Percentiles rank a stretch among this genome's conserved stretches.
Conservation (phyloP, 305 asterid species). For the Solanum aculeatissimum region DNA sequence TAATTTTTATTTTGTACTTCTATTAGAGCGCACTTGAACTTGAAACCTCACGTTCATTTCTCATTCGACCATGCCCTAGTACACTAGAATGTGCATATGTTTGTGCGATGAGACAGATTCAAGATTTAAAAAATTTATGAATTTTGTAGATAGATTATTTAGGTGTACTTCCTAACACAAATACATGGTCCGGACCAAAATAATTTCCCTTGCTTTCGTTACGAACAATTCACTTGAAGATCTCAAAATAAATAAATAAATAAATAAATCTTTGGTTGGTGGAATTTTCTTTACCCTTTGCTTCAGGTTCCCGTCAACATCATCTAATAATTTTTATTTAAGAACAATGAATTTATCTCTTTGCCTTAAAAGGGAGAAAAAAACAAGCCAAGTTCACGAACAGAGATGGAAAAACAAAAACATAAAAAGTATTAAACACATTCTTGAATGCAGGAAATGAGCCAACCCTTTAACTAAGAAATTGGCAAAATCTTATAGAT, state of each 20-base stretch:
- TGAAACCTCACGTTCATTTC: neutral
- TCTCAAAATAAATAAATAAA: neutral
- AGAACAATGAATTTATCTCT: neutral
- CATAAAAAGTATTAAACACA: neutral
- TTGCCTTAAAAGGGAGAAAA: neutral
- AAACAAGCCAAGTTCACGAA: neutral
- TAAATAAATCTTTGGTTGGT: neutral
- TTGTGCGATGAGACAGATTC: neutral
- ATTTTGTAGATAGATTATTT: neutral
- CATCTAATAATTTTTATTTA: neutral
- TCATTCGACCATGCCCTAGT: neutral
- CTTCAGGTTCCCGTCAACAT: neutral
- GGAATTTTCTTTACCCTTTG: neutral
- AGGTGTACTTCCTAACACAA: neutral
- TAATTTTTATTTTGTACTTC: neutral
- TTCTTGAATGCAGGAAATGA: neutral
- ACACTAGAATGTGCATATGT: neutral
- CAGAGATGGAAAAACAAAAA: too few relatives aligned
- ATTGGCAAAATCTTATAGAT: too few relatives aligned
- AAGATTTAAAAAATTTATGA: neutral
- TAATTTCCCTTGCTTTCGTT: too few relatives aligned
- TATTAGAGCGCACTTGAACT: accelerated
- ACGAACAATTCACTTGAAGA: neutral
- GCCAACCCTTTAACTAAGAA: neutral
- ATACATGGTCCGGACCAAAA: too few relatives aligned